Conservation (phyloP, 2,329 filamentous ascomycete species). For the Scopulariopsis brevicaulis region DNA sequence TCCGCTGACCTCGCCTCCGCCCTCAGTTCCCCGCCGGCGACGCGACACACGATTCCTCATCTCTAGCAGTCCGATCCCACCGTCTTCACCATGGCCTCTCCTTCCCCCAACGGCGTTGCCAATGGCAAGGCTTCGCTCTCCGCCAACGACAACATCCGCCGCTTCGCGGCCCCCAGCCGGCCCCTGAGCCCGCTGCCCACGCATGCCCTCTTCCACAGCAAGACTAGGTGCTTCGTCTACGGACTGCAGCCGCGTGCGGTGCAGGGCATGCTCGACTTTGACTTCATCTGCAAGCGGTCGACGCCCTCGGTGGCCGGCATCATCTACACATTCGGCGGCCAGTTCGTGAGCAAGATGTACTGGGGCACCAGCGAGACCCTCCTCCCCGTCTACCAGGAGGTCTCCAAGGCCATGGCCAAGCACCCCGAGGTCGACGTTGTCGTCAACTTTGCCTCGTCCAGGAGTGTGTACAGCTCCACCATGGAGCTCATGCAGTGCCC, state of each 20-base stretch:
- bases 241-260: constrained; percentile 92
- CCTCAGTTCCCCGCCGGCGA: background rate
- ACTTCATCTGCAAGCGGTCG: constrained; percentile 99
- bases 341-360: constrained; percentile 99
- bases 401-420: constrained; percentile 87
- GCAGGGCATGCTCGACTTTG: constrained; percentile 94
- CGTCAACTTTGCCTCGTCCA: constrained; percentile 98
- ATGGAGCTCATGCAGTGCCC: constrained; percentile 97
- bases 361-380: constrained; percentile 99
- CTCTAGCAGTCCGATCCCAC: background rate
- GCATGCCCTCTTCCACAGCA: constrained; percentile 95
- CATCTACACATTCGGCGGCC: constrained; percentile 99
- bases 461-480: constrained; percentile 96
- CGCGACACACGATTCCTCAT: background rate
- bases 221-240: constrained; percentile 99
- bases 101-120: constrained; percentile 12
- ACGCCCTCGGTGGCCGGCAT: constrained; percentile 96
- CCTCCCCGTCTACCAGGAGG: constrained; percentile 93
- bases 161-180: constrained; percentile 86
- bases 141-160: constrained; percentile 98
- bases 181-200: constrained; percentile 78
- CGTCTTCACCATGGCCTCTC: constrained; percentile 31
- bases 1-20: background rate
- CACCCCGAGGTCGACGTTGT: constrained; percentile 95
- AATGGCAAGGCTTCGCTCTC: constrained; percentile 44